A percentile compares a stretch with the other conserved stretches of the same genome.
phyloP scores from a whole-genome alignment of 2,329 filamentous ascomycete genomes.

The Microdochium trichocladiopsis region DNA sequence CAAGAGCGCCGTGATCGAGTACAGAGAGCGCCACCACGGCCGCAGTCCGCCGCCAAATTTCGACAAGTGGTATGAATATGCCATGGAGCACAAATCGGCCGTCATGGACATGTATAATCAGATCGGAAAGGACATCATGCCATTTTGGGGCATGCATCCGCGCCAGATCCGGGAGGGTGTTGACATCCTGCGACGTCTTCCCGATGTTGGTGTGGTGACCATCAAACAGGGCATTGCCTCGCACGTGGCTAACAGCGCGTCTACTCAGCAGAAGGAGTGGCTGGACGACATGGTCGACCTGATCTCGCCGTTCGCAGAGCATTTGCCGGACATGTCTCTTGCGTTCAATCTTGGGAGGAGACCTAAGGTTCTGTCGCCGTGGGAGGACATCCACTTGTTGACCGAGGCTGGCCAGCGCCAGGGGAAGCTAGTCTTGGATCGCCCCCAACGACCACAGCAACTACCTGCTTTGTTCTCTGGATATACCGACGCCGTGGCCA shows the following conservation, averaged over 20 bases:
- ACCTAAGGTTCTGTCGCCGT: slow-evolving; percentile 64
- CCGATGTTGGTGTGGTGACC: slow-evolving; percentile 40
- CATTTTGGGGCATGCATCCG: slow-evolving; percentile 71
- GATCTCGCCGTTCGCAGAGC: slow-evolving; percentile 63
- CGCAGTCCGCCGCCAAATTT: slow-evolving; percentile 74
- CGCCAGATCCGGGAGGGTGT: slow-evolving; percentile 57
- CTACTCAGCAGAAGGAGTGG: slow-evolving; percentile 17
- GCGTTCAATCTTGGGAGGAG: slow-evolving; percentile 77
- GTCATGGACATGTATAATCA: slow-evolving; percentile 78
- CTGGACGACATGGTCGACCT: slow-evolving; percentile 50
- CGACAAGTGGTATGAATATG: slow-evolving; percentile 78
- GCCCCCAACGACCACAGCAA: slow-evolving; percentile 19
- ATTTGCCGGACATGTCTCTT: slow-evolving; percentile 76
- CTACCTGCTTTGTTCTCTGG: slow-evolving; percentile 3
- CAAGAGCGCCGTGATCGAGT: slow-evolving; percentile 37
- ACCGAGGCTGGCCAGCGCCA: slow-evolving; percentile 17
- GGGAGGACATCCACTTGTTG: slow-evolving; percentile 46
- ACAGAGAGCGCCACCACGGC: slow-evolving; percentile 47
- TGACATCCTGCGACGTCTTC: slow-evolving; percentile 27
- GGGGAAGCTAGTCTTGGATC: slow-evolving; percentile 45
- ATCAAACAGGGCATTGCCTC: slow-evolving; percentile 58
- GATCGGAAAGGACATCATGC: slow-evolving; percentile 66
- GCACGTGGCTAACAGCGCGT: slow-evolving; percentile 21
- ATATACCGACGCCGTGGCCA: no score
- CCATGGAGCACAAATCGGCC: slow-evolving; percentile 57